Base-by-base conservation (phyloP, 306 rosid species). In the Citrullus mucosospermus region DNA sequence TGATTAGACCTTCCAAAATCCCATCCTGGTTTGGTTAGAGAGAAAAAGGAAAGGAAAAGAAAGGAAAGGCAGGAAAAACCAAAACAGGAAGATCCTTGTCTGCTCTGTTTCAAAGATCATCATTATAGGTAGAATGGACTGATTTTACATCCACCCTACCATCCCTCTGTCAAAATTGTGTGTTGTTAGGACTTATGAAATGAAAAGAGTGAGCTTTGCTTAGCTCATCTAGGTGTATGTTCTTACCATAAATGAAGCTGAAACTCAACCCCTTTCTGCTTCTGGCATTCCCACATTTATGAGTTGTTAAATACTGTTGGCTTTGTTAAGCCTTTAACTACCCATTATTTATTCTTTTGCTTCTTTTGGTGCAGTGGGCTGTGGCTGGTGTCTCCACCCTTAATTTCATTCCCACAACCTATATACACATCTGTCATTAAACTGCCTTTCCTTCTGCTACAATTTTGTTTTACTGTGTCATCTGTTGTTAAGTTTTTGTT, bases 1-100 rank as follows among this genome's bases (percentile, higher is more conserved):
- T 48, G 78, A 74, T 74, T 53, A 54, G 78, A 74, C 78, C 77
- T 14, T 73, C 30, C 16, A 73, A 68, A 68, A 41, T 41, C 54
- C 34, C 53, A 54, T 74, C 8, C 11, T 51, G 6, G 77, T 72
- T 72, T 72, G 43, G 77, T 25, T 48, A 28, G 22, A 46, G 39
- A 72, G 9, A 51, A 16, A 53, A 14, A 13, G 51, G 71, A 34
- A 32, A 63, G 67, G 39, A 5, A 61, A 68, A 0, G 70, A 63
- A 63, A 63, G 50, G 50, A 46, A 28, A 15, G 4, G 39, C 22
- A 15, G 60, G 39, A 28, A 72, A 53, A 73, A 16, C 62, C 78
- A 74, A 74, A 74, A 74, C 16, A 56, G 39, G 62, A 53, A 32
- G 63, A 74, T 74, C 78, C 78, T 50, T 15, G 41, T 73, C 44